Percentiles rank a stretch among this genome's conserved stretches.
Conservation (phyloP, 805 yeast species). For the Hanseniaspora pseudoguilliermondii region DNA sequence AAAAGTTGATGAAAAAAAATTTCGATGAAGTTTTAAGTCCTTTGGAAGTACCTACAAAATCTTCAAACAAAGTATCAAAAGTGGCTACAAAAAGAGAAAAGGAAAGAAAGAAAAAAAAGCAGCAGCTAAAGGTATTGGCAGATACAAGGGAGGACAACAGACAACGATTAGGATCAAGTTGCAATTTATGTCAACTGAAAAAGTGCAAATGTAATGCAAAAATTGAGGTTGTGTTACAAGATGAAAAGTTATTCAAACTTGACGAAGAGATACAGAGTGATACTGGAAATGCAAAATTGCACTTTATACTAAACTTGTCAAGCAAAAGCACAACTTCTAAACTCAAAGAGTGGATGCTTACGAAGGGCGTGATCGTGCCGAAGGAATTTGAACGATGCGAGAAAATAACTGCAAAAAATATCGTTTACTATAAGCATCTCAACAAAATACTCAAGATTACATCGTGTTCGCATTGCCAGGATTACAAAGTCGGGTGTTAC, state of each 20-base stretch:
- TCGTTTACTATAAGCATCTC: slow-evolving; percentile 1
- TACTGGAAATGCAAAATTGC: background rate
- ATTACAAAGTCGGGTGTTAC: background rate
- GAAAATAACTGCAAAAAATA: background rate
- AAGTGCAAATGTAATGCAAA: slow-evolving; percentile 8
- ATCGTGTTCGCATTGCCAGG: background rate
- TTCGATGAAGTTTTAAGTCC: background rate
- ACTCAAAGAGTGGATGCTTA: background rate
- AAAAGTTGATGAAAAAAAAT: background rate
- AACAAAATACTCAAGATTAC: slow-evolving; percentile 2
- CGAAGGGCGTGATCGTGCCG: background rate
- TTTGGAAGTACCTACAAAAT: background rate
- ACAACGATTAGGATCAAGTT: slow-evolving; percentile 9
- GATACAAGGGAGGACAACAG: background rate
- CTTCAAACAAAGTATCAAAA: background rate
- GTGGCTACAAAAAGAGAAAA: background rate
- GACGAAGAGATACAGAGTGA: background rate
- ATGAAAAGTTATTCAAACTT: background rate
- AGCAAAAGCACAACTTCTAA: background rate
- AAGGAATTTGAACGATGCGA: background rate
- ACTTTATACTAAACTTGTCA: background rate
- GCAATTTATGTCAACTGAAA: slow-evolving; percentile 7
- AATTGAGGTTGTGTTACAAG: slow-evolving; percentile 4
- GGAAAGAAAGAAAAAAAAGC: background rate
- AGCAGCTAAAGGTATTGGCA: background rate